phyloP scores from a whole-genome alignment of 2,329 filamentous ascomycete species.

The Grosmannia huntii region DNA sequence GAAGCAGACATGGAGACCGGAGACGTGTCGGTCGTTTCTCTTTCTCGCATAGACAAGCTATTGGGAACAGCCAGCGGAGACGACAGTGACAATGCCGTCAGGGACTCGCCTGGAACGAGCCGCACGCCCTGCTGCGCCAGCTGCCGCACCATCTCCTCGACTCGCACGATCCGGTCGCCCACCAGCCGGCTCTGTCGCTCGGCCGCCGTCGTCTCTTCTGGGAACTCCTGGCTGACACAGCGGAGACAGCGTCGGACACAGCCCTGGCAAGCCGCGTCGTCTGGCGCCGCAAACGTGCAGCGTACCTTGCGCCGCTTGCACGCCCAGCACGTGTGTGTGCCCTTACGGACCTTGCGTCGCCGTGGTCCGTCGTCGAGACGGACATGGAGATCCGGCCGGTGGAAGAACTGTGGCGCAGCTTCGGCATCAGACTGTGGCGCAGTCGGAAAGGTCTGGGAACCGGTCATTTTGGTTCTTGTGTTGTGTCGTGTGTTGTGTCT shows the following conservation, averaged over 20 bases:
- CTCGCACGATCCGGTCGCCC: slow-evolving; percentile 9
- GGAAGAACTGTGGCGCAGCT: not conserved
- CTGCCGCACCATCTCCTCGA: slow-evolving; percentile 9
- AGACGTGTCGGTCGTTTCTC: too few species aligned
- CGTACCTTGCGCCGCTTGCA: slow-evolving; percentile 42
- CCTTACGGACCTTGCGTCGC: slow-evolving; percentile 34
- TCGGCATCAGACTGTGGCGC: not conserved
- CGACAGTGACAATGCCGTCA: not conserved
- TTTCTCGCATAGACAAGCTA: not conserved
- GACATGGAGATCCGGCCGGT: not conserved
- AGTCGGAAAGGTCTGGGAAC: too few species aligned
- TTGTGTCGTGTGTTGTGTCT: too few species aligned
- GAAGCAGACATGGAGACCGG: too few species aligned
- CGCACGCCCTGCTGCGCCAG: not conserved
- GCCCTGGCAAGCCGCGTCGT: slow-evolving; percentile 27
- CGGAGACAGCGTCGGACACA: slow-evolving; percentile 29
- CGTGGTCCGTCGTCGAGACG: not conserved
- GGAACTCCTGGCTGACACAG: slow-evolving; percentile 36
- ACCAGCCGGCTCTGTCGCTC: slow-evolving; percentile 8
- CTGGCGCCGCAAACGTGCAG: slow-evolving; percentile 29
- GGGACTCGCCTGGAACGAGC: not conserved
- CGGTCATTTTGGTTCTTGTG: too few species aligned
- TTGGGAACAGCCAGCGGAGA: not conserved
- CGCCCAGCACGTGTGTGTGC: slow-evolving; percentile 46
- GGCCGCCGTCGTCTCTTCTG: slow-evolving; percentile 15